Base-by-base conservation (phyloP, 2,329 filamentous ascomycete genomes). In the Aspergillus sp. region DNA sequence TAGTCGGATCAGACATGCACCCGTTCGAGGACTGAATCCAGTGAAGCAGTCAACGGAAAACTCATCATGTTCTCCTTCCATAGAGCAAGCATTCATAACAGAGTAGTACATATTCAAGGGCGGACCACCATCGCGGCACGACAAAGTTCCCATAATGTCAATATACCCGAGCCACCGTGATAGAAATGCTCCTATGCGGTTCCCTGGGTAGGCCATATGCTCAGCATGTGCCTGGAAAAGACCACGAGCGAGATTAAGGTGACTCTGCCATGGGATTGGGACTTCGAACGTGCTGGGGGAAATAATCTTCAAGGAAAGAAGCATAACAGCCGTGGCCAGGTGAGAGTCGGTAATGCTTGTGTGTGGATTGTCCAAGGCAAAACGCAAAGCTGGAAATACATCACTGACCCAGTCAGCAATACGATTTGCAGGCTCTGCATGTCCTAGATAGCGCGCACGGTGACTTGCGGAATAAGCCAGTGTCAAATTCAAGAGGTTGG, bases 381-480 rank as follows among this genome's bases (percentile, higher is more conserved):
- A 69, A 23, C 86, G 80, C 17, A 94, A 75, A 13, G 82, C 80
- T 0, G 86, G 86, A 46, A 74, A 74, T 2, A 74, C 86, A 56
- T 88, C 81, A 60, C 85, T 78, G 22, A 93, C 86, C 84, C 86
- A 93, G 35, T 81, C 74, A 2, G 88, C 87, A 54, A 94, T 93
- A 19, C 88, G 81, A 61, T 84, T 85, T 5, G 78, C 79, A 5
- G 88, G 88, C 62, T 91, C 87, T 0, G 79, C 77, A 53, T 91
- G 85, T 27, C 80, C 78, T 17, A 93, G 73, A 27, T 91, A 78
- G 41, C 85, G 81, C 7, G 88, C 86, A 48, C 88, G 81, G 63
- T 94, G 88, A 23, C 84, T 88, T n/a, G 88, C 88, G 57, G 86
- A 89, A 65, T 90, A 94, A 17, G 88, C 85, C 20, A 94, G 76